A percentile compares a stretch with the other conserved stretches of the same genome.
Evolutionary conservation across 208 protist genomes (phyloP).

Genomic region (Novymonas esmeraldas): DNA sequence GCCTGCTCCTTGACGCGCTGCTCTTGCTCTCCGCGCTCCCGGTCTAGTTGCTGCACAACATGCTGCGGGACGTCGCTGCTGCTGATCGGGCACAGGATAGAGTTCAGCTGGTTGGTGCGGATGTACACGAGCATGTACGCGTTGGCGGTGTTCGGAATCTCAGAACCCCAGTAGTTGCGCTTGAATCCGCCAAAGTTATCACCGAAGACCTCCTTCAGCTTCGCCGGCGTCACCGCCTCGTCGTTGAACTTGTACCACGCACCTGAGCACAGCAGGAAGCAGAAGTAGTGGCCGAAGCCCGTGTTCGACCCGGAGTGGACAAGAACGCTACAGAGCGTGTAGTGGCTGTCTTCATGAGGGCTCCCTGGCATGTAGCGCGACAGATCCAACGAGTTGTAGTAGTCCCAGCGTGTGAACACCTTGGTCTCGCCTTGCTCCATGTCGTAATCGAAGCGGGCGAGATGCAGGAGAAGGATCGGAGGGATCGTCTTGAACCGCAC

Average conservation of each 20-base stretch:
- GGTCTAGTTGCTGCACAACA: conserved; percentile 66
- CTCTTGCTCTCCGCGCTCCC: conserved; percentile 60
- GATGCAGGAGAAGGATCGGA: conserved; percentile 88
- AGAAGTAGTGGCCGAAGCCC: conserved; percentile 91
- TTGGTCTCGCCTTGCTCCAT: conserved; percentile 82
- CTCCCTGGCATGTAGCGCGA: conserved; percentile 83
- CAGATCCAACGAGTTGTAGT: conserved; percentile 84
- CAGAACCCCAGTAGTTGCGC: conserved; percentile 88
- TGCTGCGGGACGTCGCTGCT: conserved; percentile 71
- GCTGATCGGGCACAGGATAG: conserved; percentile 66
- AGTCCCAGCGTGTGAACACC: conserved; percentile 87
- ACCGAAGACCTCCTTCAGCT: conserved; percentile 85
- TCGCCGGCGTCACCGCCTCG: conserved; percentile 76
- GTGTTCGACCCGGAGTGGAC: conserved; percentile 90
- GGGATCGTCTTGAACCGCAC: conserved; percentile 80
- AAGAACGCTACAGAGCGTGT: conserved; percentile 88
- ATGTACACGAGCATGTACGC: conserved; percentile 94
- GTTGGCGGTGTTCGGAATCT: conserved; percentile 77
- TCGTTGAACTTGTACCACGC: conserved; percentile 94
- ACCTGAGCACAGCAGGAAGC: conserved; percentile 71
- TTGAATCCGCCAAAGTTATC: conserved; percentile 86
- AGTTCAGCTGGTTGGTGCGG: conserved; percentile 64
- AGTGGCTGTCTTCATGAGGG: conserved; percentile 65
- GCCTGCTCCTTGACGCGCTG: conserved; percentile 54
- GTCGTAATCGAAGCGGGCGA: conserved; percentile 93